These are phyloP conservation scores for Trypanosoma platydactyli DNA, from an alignment of 208 protist species.

Conservation along the genomic window DNA sequence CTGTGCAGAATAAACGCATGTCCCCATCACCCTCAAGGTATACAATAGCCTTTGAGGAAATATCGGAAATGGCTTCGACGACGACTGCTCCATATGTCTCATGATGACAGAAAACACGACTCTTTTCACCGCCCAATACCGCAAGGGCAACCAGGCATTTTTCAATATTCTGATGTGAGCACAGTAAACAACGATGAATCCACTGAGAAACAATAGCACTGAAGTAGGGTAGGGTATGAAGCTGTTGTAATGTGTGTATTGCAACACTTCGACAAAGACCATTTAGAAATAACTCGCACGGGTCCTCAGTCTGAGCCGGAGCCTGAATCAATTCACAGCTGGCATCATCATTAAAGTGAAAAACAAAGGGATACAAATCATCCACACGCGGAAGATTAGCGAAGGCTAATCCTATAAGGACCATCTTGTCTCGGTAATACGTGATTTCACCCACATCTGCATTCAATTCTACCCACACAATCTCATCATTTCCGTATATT, in stretches of 20 bases:
- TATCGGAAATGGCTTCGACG: conserved; percentile 68
- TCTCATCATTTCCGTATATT: conserved; percentile 84
- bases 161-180: conserved; percentile 64
- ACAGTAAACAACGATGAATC: conserved; percentile 62
- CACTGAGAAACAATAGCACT: conserved; percentile 57
- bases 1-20: conserved; percentile 64
- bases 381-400: conserved; percentile 69
- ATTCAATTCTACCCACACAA: conserved; percentile 90
- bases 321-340: conserved; percentile 78
- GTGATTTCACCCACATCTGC: conserved; percentile 81
- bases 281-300: conserved; percentile 49
- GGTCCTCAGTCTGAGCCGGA: conserved; percentile 50
- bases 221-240: conserved; percentile 74
- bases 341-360: conserved; percentile 89
- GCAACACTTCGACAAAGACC: conserved; percentile 68
- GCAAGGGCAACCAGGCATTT: conserved; percentile 74
- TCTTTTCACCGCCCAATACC: conserved; percentile 82
- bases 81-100: conserved; percentile 83
- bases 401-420: conserved; percentile 85
- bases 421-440: conserved; percentile 87
- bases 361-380: conserved; percentile 86
- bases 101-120: conserved; percentile 80
- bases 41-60: conserved; percentile 65
- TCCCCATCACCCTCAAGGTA: conserved; percentile 75
- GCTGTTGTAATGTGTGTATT: conserved; percentile 71